Evolutionary conservation across 805 yeast genomes (phyloP).

Genomic region (Kazachstania africana): DNA sequence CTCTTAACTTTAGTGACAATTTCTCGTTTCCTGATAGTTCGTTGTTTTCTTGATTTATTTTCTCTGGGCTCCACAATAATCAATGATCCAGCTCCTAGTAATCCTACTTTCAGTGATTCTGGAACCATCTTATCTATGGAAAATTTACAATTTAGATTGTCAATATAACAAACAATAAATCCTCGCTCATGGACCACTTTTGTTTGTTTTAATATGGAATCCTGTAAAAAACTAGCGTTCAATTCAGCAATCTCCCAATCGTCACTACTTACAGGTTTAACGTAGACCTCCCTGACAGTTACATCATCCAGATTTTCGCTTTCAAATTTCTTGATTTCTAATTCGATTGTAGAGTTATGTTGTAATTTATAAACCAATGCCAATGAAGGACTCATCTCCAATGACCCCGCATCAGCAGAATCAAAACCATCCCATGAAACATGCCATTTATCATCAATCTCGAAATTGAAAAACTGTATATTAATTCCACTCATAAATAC

Average conservation of each 20-base stretch:
- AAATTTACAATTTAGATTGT: slow-evolving; percentile 48
- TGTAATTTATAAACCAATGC: slow-evolving; percentile 4
- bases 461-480: slow-evolving; percentile 5
- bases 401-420: slow-evolving; percentile 5
- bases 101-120: slow-evolving; percentile 31
- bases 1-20: slow-evolving; percentile 2
- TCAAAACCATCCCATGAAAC: slow-evolving; percentile 9
- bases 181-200: slow-evolving; percentile 57
- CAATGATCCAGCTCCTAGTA: slow-evolving; percentile 52
- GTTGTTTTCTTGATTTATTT: slow-evolving; percentile 23
- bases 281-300: slow-evolving; percentile 44
- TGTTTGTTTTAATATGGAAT: slow-evolving; percentile 64
- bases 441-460: slow-evolving; percentile 1
- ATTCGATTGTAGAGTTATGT: slow-evolving; percentile 2
- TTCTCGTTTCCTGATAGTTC: not conserved
- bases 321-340: slow-evolving; percentile 9
- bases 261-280: slow-evolving; percentile 64
- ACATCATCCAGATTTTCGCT: slow-evolving; percentile 2
- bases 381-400: slow-evolving; percentile 19
- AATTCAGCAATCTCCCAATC: slow-evolving; percentile 91
- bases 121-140: slow-evolving; percentile 38
- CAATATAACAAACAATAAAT: slow-evolving; percentile 56
- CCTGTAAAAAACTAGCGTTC: slow-evolving; percentile 68
- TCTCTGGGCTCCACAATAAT: slow-evolving; percentile 67
- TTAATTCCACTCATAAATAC: slow-evolving; percentile 3